Percentiles rank a stretch among this genome's conserved stretches.
Evolutionary conservation across 2,329 filamentous ascomycete species (phyloP).

Genomic region (Fusarium sarcochroum): DNA sequence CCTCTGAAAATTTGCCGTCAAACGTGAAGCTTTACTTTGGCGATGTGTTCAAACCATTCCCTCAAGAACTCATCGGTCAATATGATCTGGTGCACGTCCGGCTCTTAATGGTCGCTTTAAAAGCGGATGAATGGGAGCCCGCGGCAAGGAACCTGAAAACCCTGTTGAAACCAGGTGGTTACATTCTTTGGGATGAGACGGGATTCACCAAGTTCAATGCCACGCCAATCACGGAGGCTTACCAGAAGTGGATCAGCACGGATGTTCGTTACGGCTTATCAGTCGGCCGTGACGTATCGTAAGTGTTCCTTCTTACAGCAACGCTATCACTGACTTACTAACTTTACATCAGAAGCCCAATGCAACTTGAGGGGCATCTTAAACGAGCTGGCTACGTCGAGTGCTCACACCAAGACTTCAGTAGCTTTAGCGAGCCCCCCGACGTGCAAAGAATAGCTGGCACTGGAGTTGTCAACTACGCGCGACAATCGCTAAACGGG

Average conservation of each 20-base stretch:
- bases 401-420: constrained; percentile 10
- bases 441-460: background rate
- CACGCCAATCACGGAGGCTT: constrained; percentile 6
- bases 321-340: background rate
- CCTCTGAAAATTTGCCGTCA: background rate
- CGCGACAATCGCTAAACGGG: constrained; percentile 6
- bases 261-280: constrained; percentile 10
- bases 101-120: constrained; percentile 11
- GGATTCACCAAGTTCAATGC: constrained; percentile 11
- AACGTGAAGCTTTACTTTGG: constrained; percentile 2
- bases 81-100: constrained; percentile 17
- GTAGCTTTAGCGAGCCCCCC: background rate
- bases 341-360: background rate
- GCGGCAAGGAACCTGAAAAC: constrained; percentile 1
- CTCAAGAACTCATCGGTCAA: background rate
- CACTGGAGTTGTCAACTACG: background rate
- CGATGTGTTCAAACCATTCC: background rate
- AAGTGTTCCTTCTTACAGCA: background rate
- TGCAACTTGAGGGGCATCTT: constrained; percentile 2
- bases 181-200: constrained; percentile 17
- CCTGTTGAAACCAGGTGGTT: constrained; percentile 8
- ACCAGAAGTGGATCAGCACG: constrained; percentile 14
- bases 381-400: constrained; percentile 1
- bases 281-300: constrained; percentile 9
- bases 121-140: constrained; percentile 1